Conservation (phyloP, 306 rosid species). For the Vigna unguiculata region DNA sequence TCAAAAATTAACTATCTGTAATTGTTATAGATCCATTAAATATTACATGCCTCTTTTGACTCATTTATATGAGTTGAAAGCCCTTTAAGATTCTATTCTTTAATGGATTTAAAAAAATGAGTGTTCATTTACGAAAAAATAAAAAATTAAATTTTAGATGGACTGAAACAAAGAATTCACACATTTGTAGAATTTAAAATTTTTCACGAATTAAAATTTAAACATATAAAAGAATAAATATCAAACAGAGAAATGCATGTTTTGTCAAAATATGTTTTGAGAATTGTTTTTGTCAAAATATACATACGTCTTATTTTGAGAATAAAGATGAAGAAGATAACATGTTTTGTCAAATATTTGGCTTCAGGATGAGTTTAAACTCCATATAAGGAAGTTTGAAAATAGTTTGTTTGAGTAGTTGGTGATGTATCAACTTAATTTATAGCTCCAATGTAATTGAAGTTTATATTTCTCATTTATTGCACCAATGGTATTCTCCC, state of each 20-base stretch:
- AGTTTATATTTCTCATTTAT: neutral
- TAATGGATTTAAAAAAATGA: neutral
- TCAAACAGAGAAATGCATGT: too few relatives aligned
- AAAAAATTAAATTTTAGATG: neutral
- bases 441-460: neutral
- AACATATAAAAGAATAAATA: neutral
- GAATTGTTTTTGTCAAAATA: too few relatives aligned
- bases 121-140: neutral
- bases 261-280: too few relatives aligned
- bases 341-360: too few relatives aligned
- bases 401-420: too few relatives aligned
- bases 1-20: neutral
- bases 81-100: neutral
- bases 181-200: neutral
- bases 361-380: too few relatives aligned
- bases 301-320: too few relatives aligned
- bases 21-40: neutral
- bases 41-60: neutral
- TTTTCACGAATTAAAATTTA: neutral
- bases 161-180: neutral
- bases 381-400: too few relatives aligned
- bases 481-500: neutral
- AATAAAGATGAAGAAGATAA: too few relatives aligned
- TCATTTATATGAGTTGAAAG: neutral
- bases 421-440: constrained; percentile 6